These are phyloP conservation scores for Xanthoconium purpureum DNA, from an alignment of 768 basidiomycete species.

Conservation along the genomic window DNA sequence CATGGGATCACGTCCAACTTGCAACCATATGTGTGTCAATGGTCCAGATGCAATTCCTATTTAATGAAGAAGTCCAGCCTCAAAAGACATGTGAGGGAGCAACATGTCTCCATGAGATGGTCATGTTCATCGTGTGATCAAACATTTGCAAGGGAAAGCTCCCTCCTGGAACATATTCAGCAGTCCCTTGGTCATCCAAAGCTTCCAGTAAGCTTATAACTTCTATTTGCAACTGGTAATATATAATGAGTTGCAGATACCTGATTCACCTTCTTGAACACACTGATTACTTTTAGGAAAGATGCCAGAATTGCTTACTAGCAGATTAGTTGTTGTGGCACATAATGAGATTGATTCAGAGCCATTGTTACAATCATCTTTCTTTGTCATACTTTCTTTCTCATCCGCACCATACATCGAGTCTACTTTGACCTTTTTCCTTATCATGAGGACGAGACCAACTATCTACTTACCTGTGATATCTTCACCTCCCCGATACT, in stretches of 20 bases:
- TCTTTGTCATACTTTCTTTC: too few relatives aligned
- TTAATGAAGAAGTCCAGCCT: slow-evolving; percentile 11
- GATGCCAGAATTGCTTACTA: too few relatives aligned
- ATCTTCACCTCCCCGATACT: too few relatives aligned
- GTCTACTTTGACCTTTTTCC: too few relatives aligned
- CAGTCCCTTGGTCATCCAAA: not conserved
- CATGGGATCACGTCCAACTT: slow-evolving; percentile 6
- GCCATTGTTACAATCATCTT: too few relatives aligned
- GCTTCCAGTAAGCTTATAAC: not conserved
- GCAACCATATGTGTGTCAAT: slow-evolving; percentile 3
- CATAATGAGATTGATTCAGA: too few relatives aligned
- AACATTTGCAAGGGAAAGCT: slow-evolving; percentile 6
- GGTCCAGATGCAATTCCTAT: not conserved
- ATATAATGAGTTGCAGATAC: not conserved
- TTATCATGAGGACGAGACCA: too few relatives aligned
- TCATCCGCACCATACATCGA: too few relatives aligned
- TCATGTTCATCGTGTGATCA: not conserved
- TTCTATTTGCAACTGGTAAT: not conserved
- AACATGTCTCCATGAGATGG: slow-evolving; percentile 13
- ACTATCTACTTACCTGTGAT: too few relatives aligned
- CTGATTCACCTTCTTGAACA: too few relatives aligned
- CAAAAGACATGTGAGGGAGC: slow-evolving; percentile 8
- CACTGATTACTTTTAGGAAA: too few relatives aligned
- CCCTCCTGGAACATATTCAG: not conserved
- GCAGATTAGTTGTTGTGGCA: too few relatives aligned